Percentiles rank a stretch among this genome's conserved stretches.
Evolutionary conservation across 805 yeast species (phyloP).

Genomic region (Candida methanosorbosa): DNA sequence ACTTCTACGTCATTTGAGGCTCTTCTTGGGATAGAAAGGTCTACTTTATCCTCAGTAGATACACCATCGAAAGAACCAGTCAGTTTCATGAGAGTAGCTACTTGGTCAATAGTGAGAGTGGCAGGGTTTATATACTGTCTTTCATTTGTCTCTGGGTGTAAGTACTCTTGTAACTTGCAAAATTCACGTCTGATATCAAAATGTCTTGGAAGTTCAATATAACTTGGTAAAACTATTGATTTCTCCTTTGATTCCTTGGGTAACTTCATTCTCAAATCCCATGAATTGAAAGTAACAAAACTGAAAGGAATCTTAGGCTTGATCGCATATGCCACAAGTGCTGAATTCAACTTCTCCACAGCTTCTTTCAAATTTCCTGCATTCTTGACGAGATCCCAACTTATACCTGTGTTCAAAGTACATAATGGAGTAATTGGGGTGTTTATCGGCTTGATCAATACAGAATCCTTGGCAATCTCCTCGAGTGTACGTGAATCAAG

Average conservation of each 20-base stretch:
- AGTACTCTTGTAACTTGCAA: constrained; percentile 54
- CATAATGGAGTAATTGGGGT: constrained; percentile 59
- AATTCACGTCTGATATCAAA: constrained; percentile 75
- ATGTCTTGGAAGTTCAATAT: constrained; percentile 64
- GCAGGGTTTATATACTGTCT: too few relatives aligned
- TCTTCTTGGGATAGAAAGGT: constrained; percentile 31
- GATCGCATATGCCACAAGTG: constrained; percentile 35
- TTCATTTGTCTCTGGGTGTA: constrained; percentile 20
- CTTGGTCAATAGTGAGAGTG: neutral
- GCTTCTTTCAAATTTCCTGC: constrained; percentile 60
- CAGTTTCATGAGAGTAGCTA: too few relatives aligned
- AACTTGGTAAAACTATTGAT: constrained; percentile 60
- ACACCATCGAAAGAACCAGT: too few relatives aligned
- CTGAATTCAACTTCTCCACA: constrained; percentile 42
- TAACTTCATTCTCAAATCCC: constrained; percentile 69
- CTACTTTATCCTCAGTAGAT: too few relatives aligned
- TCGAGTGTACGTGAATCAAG: constrained; percentile 45
- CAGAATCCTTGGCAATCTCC: constrained; percentile 32
- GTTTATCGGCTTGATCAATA: constrained; percentile 50
- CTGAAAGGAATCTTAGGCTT: constrained; percentile 42
- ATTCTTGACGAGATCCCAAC: constrained; percentile 52
- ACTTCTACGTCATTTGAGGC: constrained; percentile 38
- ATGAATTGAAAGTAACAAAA: constrained; percentile 55
- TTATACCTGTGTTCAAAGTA: constrained; percentile 40
- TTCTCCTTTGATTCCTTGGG: constrained; percentile 78